Percentiles rank a stretch among this genome's conserved stretches.
phyloP scores from a whole-genome alignment of 352 stramenopile species.

The Phytophthora fragariaefolia region DNA sequence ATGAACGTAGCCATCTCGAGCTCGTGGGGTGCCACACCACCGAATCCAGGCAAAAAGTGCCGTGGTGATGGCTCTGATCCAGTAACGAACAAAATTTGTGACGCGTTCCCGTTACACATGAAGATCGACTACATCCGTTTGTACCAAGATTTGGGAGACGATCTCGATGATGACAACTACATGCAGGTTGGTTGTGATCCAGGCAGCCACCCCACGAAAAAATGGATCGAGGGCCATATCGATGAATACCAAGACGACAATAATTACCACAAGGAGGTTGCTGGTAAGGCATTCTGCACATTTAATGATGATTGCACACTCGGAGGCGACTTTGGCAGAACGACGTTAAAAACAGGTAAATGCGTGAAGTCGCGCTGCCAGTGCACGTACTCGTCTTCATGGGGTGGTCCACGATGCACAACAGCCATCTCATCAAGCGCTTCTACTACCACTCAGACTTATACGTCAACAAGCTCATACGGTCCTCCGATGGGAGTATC shows the following conservation, averaged over 20 bases:
- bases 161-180: slow-evolving; percentile 30
- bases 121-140: slow-evolving; percentile 89
- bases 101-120: slow-evolving; percentile 59
- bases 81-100: slow-evolving; percentile 44
- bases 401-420: slow-evolving; percentile 61
- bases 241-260: slow-evolving; percentile 47
- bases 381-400: slow-evolving; percentile 44
- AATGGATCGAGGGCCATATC: slow-evolving; percentile 51
- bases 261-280: slow-evolving; percentile 40
- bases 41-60: slow-evolving; percentile 43
- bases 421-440: slow-evolving; percentile 33
- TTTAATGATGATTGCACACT: slow-evolving; percentile 50
- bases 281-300: slow-evolving; percentile 43
- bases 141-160: slow-evolving; percentile 66
- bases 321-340: slow-evolving; percentile 21
- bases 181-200: slow-evolving; percentile 50
- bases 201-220: slow-evolving; percentile 43
- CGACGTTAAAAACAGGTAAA: slow-evolving; percentile 36
- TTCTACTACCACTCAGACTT: slow-evolving; percentile 34
- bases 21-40: slow-evolving; percentile 47
- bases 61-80: slow-evolving; percentile 32
- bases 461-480: slow-evolving; percentile 26
- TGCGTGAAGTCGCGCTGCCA: slow-evolving; percentile 52
- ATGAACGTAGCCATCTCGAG: slow-evolving; percentile 59
- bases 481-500: slow-evolving; percentile 44